These are phyloP conservation scores for Tetracentron sinense DNA, from an alignment of 164 flowering plant genomes.

Conservation along the genomic window DNA sequence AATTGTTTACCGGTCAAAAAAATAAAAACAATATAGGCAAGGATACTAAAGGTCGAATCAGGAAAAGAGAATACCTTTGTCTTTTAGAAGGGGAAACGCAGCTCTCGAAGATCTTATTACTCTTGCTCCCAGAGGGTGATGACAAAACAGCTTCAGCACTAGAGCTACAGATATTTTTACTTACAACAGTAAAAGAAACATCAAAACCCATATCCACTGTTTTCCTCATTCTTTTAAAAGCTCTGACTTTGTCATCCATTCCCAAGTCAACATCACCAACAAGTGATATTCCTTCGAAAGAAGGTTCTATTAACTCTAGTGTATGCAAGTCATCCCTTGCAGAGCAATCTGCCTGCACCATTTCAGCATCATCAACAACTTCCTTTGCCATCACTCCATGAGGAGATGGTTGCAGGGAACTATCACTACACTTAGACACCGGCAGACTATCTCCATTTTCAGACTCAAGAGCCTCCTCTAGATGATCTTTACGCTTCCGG, in stretches of 20 bases:
- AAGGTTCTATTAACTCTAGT: slow-evolving; percentile 9
- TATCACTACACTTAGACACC: slow-evolving; percentile 12
- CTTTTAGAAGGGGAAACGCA: slow-evolving; percentile 26
- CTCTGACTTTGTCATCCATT: slow-evolving; percentile 1
- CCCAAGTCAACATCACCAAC: slow-evolving; percentile 9
- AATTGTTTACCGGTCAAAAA: too few species aligned
- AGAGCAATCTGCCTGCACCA: slow-evolving; percentile 7
- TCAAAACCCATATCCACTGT: too few species aligned
- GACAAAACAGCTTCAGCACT: slow-evolving; percentile 14
- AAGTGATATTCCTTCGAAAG: slow-evolving; percentile 13
- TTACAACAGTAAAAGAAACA: slow-evolving; percentile 18
- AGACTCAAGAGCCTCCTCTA: slow-evolving; percentile 8
- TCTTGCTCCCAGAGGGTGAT: slow-evolving; percentile 16
- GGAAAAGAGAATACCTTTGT: slow-evolving; percentile 30
- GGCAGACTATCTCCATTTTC: slow-evolving; percentile 11
- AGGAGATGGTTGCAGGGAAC: too few species aligned
- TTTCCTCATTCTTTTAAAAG: slow-evolving; percentile 19
- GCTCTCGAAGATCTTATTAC: slow-evolving; percentile 6
- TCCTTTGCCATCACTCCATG: slow-evolving; percentile 8
- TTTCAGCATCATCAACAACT: slow-evolving; percentile 11
- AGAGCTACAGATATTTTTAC: slow-evolving; percentile 18
- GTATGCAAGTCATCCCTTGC: slow-evolving; percentile 15
- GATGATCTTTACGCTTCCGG: slow-evolving; percentile 12
- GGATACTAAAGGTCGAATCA: background rate
- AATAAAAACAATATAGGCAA: too few species aligned